Base-by-base conservation (phyloP, 78 protist species). In the Capsaspora owczarzaki region DNA sequence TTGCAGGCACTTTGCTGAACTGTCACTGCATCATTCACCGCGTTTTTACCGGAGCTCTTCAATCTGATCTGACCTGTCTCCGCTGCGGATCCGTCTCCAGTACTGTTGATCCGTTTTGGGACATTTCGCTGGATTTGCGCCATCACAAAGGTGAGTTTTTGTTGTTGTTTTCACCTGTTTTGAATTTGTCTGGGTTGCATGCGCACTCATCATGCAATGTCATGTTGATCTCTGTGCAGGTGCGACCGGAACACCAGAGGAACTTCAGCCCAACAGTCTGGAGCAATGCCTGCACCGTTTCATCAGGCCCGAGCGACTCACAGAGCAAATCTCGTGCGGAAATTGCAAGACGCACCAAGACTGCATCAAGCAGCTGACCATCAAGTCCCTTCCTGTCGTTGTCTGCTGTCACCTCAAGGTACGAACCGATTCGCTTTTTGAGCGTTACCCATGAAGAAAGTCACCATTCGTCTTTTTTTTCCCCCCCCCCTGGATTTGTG, bases 41-140 rank as follows among this genome's bases (percentile, higher is more conserved):
- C 35, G 43, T 82, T 10, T 82, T 82, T 6, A 0, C 60, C 23
- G 86, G 86, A 22, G 35, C 27, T 25, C 2, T 75, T 37, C 77
- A 53, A 19, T 82, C 86, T 19, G 72, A 68, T 35, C 31, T 82
- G 40, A 25, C 10, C 38, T 75, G 86, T 43, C 14, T 16, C 10
- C 23, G 22, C 27, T 82, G 81, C 71, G 78, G 71, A 0, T 20
- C 29, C 12, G 12, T 3, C 38, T 63, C 82, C 4, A 33, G 43
- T 38, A 42, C 25, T 35, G 4, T 8, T 12, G 81, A 82, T 19
- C 76, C 61, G 42, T 66, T 43, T 51, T 2, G 8, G 43, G 85
- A 82, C 76, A 42, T 82, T 19, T 75, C 81, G 33, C 76, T 82
- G 35, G 77, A 82, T 41, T 12, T 82, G 66, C 66, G 66, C n/a